Percentiles rank a stretch among this genome's conserved stretches.
Evolutionary conservation across 2,329 filamentous ascomycete genomes (phyloP).

Genomic region (Botrytis galanthina): DNA sequence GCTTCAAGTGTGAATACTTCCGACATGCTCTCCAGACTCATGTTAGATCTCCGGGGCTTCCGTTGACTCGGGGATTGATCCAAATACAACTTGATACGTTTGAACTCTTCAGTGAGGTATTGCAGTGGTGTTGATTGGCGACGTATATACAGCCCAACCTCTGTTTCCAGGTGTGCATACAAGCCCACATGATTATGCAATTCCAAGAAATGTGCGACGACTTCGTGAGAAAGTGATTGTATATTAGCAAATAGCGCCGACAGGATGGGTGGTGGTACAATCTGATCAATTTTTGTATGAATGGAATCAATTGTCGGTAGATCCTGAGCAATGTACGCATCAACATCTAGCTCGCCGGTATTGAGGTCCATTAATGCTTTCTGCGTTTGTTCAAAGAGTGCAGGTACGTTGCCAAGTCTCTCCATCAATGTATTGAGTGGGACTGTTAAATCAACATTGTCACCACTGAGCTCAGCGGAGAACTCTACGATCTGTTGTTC

Average conservation of each 20-base stretch:
- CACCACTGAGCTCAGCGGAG: neutral
- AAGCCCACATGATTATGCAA: neutral
- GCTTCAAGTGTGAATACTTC: neutral
- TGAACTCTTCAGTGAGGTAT: neutral
- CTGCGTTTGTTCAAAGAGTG: neutral
- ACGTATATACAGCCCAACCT: neutral
- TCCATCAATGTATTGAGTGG: neutral
- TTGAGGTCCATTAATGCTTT: neutral
- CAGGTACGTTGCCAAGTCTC: neutral
- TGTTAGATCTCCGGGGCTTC: neutral
- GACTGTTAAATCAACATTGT: neutral
- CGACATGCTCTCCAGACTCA: neutral
- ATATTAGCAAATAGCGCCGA: neutral
- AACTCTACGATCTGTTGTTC: neutral
- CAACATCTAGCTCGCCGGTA: neutral
- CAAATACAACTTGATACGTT: neutral
- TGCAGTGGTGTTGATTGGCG: neutral
- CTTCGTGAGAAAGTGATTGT: neutral
- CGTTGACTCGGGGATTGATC: neutral
- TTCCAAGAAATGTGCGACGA: neutral
- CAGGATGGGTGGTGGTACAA: conserved; percentile 1
- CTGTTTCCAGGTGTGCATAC: neutral
- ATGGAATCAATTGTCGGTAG: neutral
- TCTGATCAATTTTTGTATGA: neutral
- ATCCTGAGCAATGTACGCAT: neutral